Conservation (phyloP, 352 stramenopile genomes). For the Phytophthora sp. region DNA sequence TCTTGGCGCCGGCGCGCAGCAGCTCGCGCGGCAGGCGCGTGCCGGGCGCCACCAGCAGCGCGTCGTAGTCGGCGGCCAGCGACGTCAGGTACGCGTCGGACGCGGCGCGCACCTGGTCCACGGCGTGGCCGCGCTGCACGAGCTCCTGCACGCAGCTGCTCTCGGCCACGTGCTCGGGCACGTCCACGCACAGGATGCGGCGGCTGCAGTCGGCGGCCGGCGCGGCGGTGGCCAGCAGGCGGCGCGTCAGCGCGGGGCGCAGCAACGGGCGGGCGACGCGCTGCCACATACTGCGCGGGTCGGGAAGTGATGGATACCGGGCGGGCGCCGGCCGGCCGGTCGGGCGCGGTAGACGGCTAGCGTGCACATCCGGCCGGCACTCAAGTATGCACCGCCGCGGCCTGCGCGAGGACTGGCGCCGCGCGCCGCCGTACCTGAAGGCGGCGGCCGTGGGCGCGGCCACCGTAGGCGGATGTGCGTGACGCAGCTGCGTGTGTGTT, state of each 20-base stretch:
- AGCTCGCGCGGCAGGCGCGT: slow-evolving; percentile 53
- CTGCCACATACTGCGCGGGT: slow-evolving; percentile 22
- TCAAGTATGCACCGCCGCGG: too few species aligned
- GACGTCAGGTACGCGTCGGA: slow-evolving; percentile 39
- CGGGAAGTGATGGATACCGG: slow-evolving; percentile 12
- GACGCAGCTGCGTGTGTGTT: too few species aligned
- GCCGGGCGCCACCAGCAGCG: slow-evolving; percentile 59
- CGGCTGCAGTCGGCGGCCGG: slow-evolving; percentile 14
- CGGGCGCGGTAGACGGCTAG: too few species aligned
- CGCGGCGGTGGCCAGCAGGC: slow-evolving; percentile 15
- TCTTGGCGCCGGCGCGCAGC: slow-evolving; percentile 45
- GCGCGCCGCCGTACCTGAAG: slow-evolving; percentile 44
- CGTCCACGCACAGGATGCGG: slow-evolving; percentile 72
- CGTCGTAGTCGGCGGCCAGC: slow-evolving; percentile 59
- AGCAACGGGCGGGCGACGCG: background rate
- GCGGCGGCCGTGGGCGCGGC: slow-evolving; percentile 28
- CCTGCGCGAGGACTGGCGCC: slow-evolving; percentile 41
- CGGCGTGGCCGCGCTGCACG: slow-evolving; percentile 68
- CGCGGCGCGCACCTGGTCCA: slow-evolving; percentile 54
- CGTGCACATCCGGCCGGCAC: too few species aligned
- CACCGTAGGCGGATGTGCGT: slow-evolving; percentile 38
- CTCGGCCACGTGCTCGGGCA: slow-evolving; percentile 55
- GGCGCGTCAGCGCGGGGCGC: background rate
- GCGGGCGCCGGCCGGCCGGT: too few species aligned
- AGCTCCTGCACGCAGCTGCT: slow-evolving; percentile 67